Evolutionary conservation across 441 rosid species (phyloP).

Genomic region (Populus trichocarpa): DNA sequence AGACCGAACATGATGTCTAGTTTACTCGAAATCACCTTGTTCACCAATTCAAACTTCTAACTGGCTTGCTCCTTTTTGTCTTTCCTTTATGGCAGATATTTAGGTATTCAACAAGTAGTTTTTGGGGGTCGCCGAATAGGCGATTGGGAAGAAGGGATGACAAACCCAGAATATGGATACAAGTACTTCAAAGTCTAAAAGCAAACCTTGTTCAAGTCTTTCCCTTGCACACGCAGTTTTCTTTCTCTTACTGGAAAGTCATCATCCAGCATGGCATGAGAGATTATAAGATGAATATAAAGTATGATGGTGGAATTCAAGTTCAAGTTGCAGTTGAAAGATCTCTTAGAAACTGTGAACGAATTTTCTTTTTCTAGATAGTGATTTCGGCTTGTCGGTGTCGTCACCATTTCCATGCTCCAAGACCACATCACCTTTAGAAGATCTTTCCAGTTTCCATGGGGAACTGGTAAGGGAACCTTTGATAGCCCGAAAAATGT

Average conservation of each 20-base stretch:
- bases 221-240: neutral
- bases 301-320: neutral
- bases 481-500: neutral
- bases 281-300: neutral
- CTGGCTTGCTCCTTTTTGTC: neutral
- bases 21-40: neutral
- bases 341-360: neutral
- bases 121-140: slow-evolving; percentile 78
- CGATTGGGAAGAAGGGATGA: slow-evolving; percentile 98
- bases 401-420: neutral
- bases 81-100: slow-evolving; percentile 43
- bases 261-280: neutral
- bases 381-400: neutral
- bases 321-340: neutral
- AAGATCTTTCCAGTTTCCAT: too few relatives aligned
- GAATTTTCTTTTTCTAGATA: neutral
- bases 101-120: slow-evolving; percentile 82
- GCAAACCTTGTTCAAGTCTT: neutral
- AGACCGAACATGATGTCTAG: slow-evolving; percentile 21
- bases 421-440: too few relatives aligned
- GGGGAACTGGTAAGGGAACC: too few relatives aligned
- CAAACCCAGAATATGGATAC: slow-evolving; percentile 65
- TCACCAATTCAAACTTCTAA: neutral
- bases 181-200: slow-evolving; percentile 66
- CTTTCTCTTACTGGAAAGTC: neutral